These are phyloP conservation scores for Tylopilus intermedius DNA, from an alignment of 768 basidiomycete species.

Conservation along the genomic window DNA sequence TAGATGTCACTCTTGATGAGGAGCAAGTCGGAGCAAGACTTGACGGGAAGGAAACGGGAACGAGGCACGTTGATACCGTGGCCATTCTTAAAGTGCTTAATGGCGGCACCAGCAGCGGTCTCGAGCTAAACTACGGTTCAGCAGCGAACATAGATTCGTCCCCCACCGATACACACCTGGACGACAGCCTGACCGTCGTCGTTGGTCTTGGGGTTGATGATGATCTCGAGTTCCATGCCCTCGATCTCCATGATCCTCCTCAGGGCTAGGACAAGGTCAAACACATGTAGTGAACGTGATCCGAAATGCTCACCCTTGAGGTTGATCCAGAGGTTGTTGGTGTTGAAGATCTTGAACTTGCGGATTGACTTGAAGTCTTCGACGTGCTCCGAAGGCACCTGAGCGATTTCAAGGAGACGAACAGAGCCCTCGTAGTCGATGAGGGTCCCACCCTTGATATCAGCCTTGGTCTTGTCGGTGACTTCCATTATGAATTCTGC, in stretches of 20 bases:
- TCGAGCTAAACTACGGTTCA: constrained; percentile 43
- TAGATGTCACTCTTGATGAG: constrained; percentile 69
- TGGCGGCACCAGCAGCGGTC: constrained; percentile 71
- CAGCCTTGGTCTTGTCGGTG: constrained; percentile 80
- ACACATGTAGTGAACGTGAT: background rate
- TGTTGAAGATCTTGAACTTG: constrained; percentile 81
- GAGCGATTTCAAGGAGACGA: constrained; percentile 71
- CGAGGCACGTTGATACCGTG: constrained; percentile 74
- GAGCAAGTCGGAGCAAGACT: constrained; percentile 58
- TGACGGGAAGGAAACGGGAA: constrained; percentile 64
- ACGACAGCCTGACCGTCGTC: constrained; percentile 69
- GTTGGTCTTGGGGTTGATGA: constrained; percentile 66
- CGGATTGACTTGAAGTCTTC: constrained; percentile 72
- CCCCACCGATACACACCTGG: constrained; percentile 37
- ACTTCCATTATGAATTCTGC: constrained; percentile 74
- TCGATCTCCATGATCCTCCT: constrained; percentile 71
- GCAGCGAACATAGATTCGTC: background rate
- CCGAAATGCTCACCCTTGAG: constrained; percentile 34
- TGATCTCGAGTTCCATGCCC: constrained; percentile 72
- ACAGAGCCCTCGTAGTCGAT: constrained; percentile 66
- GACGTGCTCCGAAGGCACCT: constrained; percentile 66
- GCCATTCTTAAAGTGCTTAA: constrained; percentile 64
- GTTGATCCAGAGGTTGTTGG: constrained; percentile 61
- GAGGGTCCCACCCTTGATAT: constrained; percentile 69
- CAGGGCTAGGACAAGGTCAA: constrained; percentile 41